Percentiles rank a stretch among this genome's conserved stretches.
Conservation (phyloP, 169 alveolate genomes). For the Besnoitia besnoiti region DNA sequence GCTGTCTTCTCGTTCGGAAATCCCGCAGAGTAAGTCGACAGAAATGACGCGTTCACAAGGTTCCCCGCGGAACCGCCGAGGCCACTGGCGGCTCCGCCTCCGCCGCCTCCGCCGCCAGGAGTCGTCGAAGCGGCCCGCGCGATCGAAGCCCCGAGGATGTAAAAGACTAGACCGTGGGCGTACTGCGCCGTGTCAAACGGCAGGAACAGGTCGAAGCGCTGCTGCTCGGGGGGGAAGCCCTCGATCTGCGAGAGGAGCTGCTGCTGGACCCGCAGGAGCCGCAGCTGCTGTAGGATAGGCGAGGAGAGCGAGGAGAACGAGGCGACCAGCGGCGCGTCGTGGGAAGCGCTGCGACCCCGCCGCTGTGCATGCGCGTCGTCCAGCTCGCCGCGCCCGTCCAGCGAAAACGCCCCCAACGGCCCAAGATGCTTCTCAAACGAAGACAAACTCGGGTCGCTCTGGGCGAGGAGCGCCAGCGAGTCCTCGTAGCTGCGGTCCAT, state of each 20-base stretch:
- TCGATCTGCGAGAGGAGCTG: conserved; percentile 10
- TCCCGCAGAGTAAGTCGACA: not conserved
- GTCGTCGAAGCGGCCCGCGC: not conserved
- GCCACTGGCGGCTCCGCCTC: too few species aligned
- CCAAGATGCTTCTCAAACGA: not conserved
- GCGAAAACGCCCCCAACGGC: not conserved
- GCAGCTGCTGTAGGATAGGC: conserved; percentile 19
- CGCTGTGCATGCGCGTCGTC: too few species aligned
- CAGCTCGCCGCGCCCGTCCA: not conserved
- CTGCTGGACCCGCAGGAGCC: conserved; percentile 25
- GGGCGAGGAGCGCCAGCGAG: not conserved
- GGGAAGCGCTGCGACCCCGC: too few species aligned
- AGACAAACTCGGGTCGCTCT: not conserved
- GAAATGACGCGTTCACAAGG: not conserved
- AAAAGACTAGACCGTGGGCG: conserved; percentile 20
- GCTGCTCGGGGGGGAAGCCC: conserved; percentile 21
- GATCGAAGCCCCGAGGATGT: conserved; percentile 26
- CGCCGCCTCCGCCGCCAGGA: not conserved
- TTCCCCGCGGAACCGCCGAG: too few species aligned
- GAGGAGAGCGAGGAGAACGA: not conserved
- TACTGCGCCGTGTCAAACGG: conserved; percentile 20
- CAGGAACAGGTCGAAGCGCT: conserved; percentile 17
- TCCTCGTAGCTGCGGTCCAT: not conserved
- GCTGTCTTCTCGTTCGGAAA: not conserved
- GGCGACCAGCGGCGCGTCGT: not conserved